Conservation (phyloP, 495 filamentous ascomycete genomes). For the Lichina pygmaea region DNA sequence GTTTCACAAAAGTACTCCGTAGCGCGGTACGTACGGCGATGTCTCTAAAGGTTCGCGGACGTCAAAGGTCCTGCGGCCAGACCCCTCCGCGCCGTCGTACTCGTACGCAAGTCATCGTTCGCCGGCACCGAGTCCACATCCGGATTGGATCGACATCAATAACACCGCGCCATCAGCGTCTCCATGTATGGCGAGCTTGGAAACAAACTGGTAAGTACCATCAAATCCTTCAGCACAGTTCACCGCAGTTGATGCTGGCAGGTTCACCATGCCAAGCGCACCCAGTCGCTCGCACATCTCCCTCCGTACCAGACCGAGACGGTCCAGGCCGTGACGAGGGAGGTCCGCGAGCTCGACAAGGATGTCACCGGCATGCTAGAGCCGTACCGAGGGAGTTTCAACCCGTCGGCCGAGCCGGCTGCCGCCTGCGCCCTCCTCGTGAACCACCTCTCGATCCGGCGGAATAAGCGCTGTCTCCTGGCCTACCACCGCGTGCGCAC, state of each 20-base stretch:
- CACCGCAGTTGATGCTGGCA: conserved; percentile 10
- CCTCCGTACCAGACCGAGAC: conserved; percentile 87
- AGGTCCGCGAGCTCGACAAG: conserved; percentile 84
- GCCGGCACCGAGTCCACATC: too few species aligned
- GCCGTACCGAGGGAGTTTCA: conserved; percentile 57
- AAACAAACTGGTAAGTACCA: conserved; percentile 40
- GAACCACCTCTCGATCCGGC: conserved; percentile 78
- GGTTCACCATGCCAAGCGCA: conserved; percentile 95
- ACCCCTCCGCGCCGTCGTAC: too few species aligned
- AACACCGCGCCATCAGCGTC: neutral
- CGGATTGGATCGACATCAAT: neutral
- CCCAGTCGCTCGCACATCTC: conserved; percentile 62
- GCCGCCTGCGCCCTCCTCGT: conserved; percentile 73
- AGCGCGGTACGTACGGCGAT: too few species aligned
- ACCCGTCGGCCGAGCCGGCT: conserved; percentile 60
- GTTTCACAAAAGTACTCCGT: too few species aligned
- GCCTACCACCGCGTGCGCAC: conserved; percentile 79
- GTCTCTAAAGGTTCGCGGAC: too few species aligned
- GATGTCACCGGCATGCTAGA: conserved; percentile 59
- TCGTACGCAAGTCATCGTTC: too few species aligned
- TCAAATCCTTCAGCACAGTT: neutral
- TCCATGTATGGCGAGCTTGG: conserved; percentile 82
- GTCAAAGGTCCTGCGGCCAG: too few species aligned
- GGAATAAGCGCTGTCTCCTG: conserved; percentile 88
- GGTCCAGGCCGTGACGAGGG: conserved; percentile 61